Base-by-base conservation (phyloP, 306 rosid species). In the Lupinus albus region DNA sequence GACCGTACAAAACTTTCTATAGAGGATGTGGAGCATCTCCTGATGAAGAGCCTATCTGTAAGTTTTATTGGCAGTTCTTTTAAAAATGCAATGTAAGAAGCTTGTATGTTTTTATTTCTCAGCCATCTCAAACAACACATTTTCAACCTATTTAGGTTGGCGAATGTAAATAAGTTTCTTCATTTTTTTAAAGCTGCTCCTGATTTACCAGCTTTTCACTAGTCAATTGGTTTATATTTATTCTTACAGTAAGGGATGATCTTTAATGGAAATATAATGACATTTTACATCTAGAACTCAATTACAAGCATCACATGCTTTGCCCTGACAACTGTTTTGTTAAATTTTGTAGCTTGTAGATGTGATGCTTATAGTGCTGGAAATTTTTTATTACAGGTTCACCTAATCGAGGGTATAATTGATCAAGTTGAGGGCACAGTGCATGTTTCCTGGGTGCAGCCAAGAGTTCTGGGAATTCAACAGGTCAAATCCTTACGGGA, bases 381-480 rank as follows among this genome's bases (percentile, higher is more conserved):
- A 17, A 56, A 20, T 11, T 4, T 9, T 49, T 6, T 9, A 1
- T 35, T 76, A 74, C 96, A 94, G 99, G 97, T 94, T 83, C 99
- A 91, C 83, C 83, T 94, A 80, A 94, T 94, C 33, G 97, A 94
- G 84, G 97, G 99, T 67, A 91, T 90, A 67, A 90, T 94, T 13
- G 97, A 94, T 80, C 97, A 94, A 83, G 99, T 90, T 15, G 97
- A 90, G 16, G 96, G 89, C 55, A 91, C 97, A 0, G 96, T 94
- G 45, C 96, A 94, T 33, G 97, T 94, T 73, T 88, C 99, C 10
- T 94, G 96, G 99, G 99, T 94, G 82, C 97, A 94, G 76, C 99
- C 99, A 8, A 88, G 99, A 79, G 99, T 94, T 47, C 71, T 94
- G 58, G 98, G 98, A 61, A 81, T 93, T 67, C 87, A 85, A 30